phyloP scores from a whole-genome alignment of 352 stramenopile genomes.

The Globisporangium cystogenes region DNA sequence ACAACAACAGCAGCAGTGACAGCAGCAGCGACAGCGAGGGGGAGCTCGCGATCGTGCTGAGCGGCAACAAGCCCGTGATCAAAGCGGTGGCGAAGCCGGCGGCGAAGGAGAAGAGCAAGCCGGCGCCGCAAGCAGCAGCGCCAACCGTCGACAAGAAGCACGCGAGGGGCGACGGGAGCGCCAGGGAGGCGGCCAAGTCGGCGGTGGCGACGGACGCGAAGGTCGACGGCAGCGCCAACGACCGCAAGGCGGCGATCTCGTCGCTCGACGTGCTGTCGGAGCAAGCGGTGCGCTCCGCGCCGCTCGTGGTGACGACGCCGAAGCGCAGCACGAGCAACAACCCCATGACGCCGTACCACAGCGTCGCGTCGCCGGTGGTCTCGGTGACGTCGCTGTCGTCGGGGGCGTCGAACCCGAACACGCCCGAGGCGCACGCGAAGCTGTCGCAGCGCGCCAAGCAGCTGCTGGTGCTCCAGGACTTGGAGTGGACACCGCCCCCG shows the following conservation, averaged over 20 bases:
- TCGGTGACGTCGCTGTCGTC: conserved; percentile 62
- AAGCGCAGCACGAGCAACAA: conserved; percentile 13
- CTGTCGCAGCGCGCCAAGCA: conserved; percentile 32
- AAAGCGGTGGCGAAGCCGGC: background rate
- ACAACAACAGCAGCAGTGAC: conserved; percentile 7
- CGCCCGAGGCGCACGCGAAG: conserved; percentile 30
- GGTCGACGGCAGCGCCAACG: background rate
- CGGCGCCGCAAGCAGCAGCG: too few relatives aligned
- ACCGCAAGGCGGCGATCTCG: conserved; percentile 3
- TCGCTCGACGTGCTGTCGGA: background rate
- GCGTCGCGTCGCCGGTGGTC: conserved; percentile 55
- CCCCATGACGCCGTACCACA: conserved; percentile 13
- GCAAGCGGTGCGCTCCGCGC: background rate
- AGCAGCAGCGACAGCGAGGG: conserved; percentile 14
- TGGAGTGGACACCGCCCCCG: conserved; percentile 44
- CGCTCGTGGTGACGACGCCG: conserved; percentile 27
- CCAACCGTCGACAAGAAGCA: conserved; percentile 5
- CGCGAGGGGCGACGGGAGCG: background rate
- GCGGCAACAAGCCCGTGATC: conserved; percentile 3
- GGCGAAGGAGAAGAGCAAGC: background rate
- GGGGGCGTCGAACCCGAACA: conserved; percentile 59
- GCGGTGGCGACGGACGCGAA: background rate
- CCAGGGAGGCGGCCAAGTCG: conserved; percentile 2
- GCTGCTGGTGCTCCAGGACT: conserved; percentile 36
- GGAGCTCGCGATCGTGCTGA: conserved; percentile 3